A percentile compares a stretch with the other conserved stretches of the same genome.
These are phyloP conservation scores for Magnolia sinica DNA, from an alignment of 164 flowering plant genomes.

Conservation along the genomic window DNA sequence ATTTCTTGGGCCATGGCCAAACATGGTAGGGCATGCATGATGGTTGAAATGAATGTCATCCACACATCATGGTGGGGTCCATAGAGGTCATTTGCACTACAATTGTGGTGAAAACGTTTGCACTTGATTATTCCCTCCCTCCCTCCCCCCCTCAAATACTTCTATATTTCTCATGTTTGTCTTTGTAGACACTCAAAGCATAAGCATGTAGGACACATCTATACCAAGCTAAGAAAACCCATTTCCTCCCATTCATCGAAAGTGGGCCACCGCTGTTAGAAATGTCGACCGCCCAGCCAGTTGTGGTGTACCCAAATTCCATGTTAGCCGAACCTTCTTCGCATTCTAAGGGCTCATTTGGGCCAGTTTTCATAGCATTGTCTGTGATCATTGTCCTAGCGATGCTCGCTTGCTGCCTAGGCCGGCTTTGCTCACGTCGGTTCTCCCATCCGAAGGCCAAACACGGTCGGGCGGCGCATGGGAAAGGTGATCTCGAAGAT, in stretches of 20 bases:
- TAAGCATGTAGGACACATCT: background rate
- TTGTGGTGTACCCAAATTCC: slow-evolving; percentile 22
- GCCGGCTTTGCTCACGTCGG: slow-evolving; percentile 52
- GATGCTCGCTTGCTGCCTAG: slow-evolving; percentile 63
- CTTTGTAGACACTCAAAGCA: slow-evolving; percentile 19
- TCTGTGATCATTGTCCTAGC: slow-evolving; percentile 64
- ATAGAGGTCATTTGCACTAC: background rate
- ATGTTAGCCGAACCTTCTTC: slow-evolving; percentile 12
- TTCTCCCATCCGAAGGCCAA: slow-evolving; percentile 12
- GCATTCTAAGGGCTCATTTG: slow-evolving; percentile 69
- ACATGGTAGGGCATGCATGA: too few relatives aligned
- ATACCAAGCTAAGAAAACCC: background rate
- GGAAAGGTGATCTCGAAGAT: slow-evolving; percentile 29
- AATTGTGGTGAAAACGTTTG: background rate
- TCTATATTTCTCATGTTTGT: slow-evolving; percentile 1
- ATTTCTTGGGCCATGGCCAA: too few relatives aligned
- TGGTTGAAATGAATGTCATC: background rate
- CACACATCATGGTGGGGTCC: background rate
- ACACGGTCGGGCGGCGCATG: slow-evolving; percentile 11
- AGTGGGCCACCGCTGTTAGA: background rate
- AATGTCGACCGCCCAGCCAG: slow-evolving; percentile 17
- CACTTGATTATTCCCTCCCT: background rate
- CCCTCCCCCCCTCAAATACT: background rate
- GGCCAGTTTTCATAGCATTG: slow-evolving; percentile 69
- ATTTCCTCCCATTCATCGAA: background rate